Evolutionary conservation across 805 yeast genomes (phyloP).

Genomic region (Monosporozyma unispora): DNA sequence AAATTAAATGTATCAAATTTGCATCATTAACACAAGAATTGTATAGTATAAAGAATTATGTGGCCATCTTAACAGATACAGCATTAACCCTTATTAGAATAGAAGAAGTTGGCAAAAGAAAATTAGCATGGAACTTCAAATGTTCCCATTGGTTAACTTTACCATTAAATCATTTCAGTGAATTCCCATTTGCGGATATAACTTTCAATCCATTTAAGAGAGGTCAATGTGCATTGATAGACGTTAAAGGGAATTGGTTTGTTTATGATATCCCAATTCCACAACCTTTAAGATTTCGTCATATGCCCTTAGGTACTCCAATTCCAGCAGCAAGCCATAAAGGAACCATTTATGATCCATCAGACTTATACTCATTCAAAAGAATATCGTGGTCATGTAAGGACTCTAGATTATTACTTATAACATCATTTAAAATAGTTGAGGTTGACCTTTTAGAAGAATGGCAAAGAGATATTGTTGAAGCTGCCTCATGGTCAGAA

Average conservation of each 20-base stretch:
- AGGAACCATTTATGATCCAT: slow-evolving; percentile 35
- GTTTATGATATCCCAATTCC: slow-evolving; percentile 28
- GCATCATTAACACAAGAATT: slow-evolving; percentile 19
- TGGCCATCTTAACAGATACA: slow-evolving; percentile 34
- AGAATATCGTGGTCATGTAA: slow-evolving; percentile 39
- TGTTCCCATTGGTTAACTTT: slow-evolving; percentile 6
- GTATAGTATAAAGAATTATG: slow-evolving; percentile 20
- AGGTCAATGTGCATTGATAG: slow-evolving; percentile 36
- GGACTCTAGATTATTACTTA: slow-evolving; percentile 24
- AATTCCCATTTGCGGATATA: slow-evolving; percentile 37
- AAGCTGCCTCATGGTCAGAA: slow-evolving; percentile 47
- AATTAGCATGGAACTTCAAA: background rate
- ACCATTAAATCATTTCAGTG: slow-evolving; percentile 19
- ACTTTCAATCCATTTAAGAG: slow-evolving; percentile 37
- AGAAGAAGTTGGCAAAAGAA: background rate
- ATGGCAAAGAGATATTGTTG: slow-evolving; percentile 32
- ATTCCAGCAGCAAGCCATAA: background rate
- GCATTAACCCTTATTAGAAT: slow-evolving; percentile 3
- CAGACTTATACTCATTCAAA: slow-evolving; percentile 50
- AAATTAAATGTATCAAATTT: slow-evolving; percentile 35
- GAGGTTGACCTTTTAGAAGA: slow-evolving; percentile 27
- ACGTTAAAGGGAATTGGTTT: slow-evolving; percentile 45
- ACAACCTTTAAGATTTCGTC: background rate
- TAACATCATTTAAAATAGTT: slow-evolving; percentile 38
- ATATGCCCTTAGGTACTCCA: background rate